Percentiles rank a stretch among this genome's conserved stretches.
Evolutionary conservation across 1,284 basidiomycete species (phyloP).

Genomic region (Apiotrichum montevideense): DNA sequence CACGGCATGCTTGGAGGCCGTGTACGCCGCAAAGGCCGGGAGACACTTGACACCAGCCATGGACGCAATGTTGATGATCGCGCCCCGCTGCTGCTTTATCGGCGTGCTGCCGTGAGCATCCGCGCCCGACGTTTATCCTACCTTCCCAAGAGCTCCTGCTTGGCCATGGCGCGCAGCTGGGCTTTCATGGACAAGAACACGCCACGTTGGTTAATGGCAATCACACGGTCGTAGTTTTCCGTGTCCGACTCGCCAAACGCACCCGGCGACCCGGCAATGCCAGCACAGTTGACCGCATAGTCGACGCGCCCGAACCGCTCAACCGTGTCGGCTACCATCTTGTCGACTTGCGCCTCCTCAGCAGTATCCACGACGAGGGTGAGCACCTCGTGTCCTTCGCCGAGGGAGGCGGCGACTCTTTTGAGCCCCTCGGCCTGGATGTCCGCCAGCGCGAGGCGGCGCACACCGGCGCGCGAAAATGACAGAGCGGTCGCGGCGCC

Average conservation of each 20-base stretch:
- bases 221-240: conserved; percentile 23
- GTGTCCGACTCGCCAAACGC: conserved; percentile 6
- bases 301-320: conserved; percentile 28
- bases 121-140: no score
- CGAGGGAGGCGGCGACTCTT: no score
- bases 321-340: not conserved
- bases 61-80: conserved; percentile 17
- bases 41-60: not conserved
- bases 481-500: conserved; percentile 7
- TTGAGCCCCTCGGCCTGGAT: no score
- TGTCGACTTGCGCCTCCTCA: no score
- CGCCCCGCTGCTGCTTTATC: conserved; percentile 12
- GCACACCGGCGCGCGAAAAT: conserved; percentile 4
- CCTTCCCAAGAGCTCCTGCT: conserved; percentile 5
- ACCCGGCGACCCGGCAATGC: conserved; percentile 14
- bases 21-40: not conserved
- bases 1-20: conserved; percentile 16
- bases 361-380: no score
- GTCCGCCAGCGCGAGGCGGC: not conserved
- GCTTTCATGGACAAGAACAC: conserved; percentile 18
- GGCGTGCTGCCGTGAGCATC: not conserved
- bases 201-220: conserved; percentile 21
- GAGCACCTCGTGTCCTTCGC: not conserved
- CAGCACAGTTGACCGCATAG: conserved; percentile 35
- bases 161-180: conserved; percentile 15